Conservation (phyloP, 768 basidiomycete genomes). For the Calocybe cyanea region DNA sequence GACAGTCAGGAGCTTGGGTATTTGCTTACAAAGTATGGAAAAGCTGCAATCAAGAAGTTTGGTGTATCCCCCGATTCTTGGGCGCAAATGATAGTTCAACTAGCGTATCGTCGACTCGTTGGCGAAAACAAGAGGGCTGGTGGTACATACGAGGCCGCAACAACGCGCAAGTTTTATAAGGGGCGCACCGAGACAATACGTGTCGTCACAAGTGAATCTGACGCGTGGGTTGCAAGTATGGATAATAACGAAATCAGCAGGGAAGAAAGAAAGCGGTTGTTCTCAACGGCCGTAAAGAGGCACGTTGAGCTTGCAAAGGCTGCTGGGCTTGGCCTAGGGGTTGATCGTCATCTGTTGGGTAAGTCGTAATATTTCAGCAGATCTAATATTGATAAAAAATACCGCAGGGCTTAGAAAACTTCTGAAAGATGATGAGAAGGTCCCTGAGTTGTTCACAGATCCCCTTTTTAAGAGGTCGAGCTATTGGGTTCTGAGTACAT, state of each 20-base stretch:
- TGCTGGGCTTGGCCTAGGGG: slow-evolving; percentile 65
- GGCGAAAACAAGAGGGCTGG: slow-evolving; percentile 53
- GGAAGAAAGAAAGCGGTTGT: slow-evolving; percentile 47
- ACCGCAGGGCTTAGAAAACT: slow-evolving; percentile 68
- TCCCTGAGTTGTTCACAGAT: slow-evolving; percentile 73
- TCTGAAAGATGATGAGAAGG: slow-evolving; percentile 54
- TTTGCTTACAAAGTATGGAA: slow-evolving; percentile 74
- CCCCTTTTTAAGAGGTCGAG: slow-evolving; percentile 67
- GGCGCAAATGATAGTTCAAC: slow-evolving; percentile 89
- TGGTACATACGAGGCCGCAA: slow-evolving; percentile 92
- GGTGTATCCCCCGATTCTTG: slow-evolving; percentile 92
- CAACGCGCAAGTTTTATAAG: slow-evolving; percentile 83
- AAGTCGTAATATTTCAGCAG: slow-evolving; percentile 15
- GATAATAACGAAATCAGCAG: slow-evolving; percentile 39
- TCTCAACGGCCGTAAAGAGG: slow-evolving; percentile 57
- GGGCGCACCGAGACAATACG: slow-evolving; percentile 95
- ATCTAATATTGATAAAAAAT: neutral
- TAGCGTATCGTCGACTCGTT: slow-evolving; percentile 78
- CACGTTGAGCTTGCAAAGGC: slow-evolving; percentile 65
- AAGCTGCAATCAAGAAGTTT: slow-evolving; percentile 79
- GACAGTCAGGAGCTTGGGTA: slow-evolving; percentile 61
- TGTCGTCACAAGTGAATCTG: slow-evolving; percentile 72
- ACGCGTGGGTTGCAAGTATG: slow-evolving; percentile 77
- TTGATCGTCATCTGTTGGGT: slow-evolving; percentile 90
- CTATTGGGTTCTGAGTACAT: slow-evolving; percentile 89